These are phyloP conservation scores for Bonia amplexicaulis DNA, from an alignment of 176 grass and related monocot species.

Conservation along the genomic window DNA sequence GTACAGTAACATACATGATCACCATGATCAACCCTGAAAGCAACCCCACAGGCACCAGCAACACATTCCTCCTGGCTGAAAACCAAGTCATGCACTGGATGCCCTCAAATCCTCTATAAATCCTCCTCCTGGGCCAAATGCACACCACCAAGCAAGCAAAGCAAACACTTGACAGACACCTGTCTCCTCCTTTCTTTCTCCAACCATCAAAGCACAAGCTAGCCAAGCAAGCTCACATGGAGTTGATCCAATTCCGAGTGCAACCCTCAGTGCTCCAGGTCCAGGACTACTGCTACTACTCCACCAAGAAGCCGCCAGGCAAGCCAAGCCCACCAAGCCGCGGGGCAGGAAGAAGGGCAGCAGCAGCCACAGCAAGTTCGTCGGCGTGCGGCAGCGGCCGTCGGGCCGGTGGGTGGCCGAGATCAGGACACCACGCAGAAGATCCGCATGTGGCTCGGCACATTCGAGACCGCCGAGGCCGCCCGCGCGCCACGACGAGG, in stretches of 20 bases:
- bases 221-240: slow-evolving; percentile 39
- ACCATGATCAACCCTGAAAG: slow-evolving; percentile 31
- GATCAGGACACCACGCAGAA: slow-evolving; percentile 96
- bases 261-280: slow-evolving; percentile 15
- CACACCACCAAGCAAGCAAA: slow-evolving; percentile 30
- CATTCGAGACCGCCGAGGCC: slow-evolving; percentile 90
- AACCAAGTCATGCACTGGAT: not conserved
- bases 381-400: slow-evolving; percentile 81
- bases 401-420: slow-evolving; percentile 89
- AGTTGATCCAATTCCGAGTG: slow-evolving; percentile 62
- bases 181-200: slow-evolving; percentile 11
- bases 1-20: not conserved
- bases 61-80: slow-evolving; percentile 15
- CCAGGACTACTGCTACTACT: slow-evolving; percentile 53
- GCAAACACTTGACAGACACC: slow-evolving; percentile 35
- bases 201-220: not conserved
- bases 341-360: slow-evolving; percentile 52
- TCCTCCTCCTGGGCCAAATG: slow-evolving; percentile 27
- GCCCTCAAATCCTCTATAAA: slow-evolving; percentile 50
- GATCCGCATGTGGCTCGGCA: slow-evolving; percentile 95
- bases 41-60: slow-evolving; percentile 20
- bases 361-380: slow-evolving; percentile 65
- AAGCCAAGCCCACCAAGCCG: slow-evolving; percentile 50
- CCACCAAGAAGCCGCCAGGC: slow-evolving; percentile 39
- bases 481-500: slow-evolving; percentile 91